Percentiles rank a stretch among this genome's conserved stretches.
Conservation (phyloP, 306 rosid species). For the Benincasa hispida region DNA sequence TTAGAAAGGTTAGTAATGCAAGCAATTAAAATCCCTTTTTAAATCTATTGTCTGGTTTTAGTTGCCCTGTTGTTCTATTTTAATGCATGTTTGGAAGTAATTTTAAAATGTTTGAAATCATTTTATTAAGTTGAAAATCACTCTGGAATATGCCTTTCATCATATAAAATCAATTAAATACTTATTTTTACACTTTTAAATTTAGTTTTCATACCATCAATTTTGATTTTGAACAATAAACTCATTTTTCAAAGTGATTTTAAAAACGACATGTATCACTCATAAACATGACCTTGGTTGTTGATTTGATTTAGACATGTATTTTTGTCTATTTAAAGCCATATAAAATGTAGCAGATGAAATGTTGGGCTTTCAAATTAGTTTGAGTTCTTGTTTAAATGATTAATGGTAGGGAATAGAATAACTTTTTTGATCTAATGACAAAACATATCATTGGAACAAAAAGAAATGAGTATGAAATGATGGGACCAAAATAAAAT, state of each 20-base stretch:
- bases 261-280: too few species aligned
- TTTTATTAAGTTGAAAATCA: too few species aligned
- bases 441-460: neutral
- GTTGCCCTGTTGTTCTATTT: neutral
- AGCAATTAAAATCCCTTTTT: neutral
- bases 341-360: neutral
- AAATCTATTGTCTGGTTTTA: neutral
- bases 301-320: neutral
- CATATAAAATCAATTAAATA: too few species aligned
- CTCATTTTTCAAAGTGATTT: too few species aligned
- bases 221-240: too few species aligned
- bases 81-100: too few species aligned
- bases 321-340: neutral
- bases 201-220: too few species aligned
- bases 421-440: neutral
- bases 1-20: conserved; percentile 42
- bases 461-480: neutral
- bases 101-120: too few species aligned
- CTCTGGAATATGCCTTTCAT: too few species aligned
- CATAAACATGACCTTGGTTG: neutral
- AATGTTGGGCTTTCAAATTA: neutral
- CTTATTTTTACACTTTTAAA: too few species aligned
- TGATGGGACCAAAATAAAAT: neutral
- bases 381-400: neutral
- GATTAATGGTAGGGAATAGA: neutral